Evolutionary conservation across 306 rosid species (phyloP).

Genomic region (Abrus pulchellus): DNA sequence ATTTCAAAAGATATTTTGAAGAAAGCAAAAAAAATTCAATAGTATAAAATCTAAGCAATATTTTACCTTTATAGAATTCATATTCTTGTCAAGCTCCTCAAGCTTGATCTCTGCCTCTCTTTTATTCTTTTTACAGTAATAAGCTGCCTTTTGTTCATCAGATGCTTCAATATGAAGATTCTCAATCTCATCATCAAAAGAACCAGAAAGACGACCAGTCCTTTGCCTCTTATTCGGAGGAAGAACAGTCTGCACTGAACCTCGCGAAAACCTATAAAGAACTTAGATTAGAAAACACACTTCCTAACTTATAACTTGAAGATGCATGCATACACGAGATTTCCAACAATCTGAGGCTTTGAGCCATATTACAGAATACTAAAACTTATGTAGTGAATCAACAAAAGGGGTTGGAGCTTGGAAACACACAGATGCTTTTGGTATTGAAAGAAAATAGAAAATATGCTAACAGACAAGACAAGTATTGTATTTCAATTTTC

Average conservation of each 20-base stretch:
- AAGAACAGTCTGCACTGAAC: constrained; percentile 78
- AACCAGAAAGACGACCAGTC: constrained; percentile 76
- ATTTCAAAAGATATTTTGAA: not conserved
- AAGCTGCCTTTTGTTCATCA: constrained; percentile 52
- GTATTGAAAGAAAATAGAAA: not conserved
- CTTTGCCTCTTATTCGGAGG: constrained; percentile 58
- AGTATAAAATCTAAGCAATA: constrained; percentile 10
- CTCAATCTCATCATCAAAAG: constrained; percentile 67
- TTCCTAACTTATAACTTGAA: constrained; percentile 35
- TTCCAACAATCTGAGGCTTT: constrained; percentile 14
- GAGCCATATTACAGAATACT: not conserved
- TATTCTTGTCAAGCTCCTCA: constrained; percentile 52
- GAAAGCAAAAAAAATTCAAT: not conserved
- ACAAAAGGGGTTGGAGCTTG: not conserved
- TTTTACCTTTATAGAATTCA: constrained; percentile 69
- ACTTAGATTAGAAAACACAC: constrained; percentile 27
- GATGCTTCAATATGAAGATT: constrained; percentile 54
- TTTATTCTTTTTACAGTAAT: constrained; percentile 59
- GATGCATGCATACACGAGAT: not conserved
- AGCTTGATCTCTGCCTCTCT: constrained; percentile 72
- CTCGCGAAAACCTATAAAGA: constrained; percentile 79
- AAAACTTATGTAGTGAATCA: not conserved
- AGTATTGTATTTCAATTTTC: constrained; percentile 21
- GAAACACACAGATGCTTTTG: not conserved
- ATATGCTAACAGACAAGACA: not conserved